Conservation (phyloP, 495 filamentous ascomycete genomes). For the Neurospora sp. region DNA sequence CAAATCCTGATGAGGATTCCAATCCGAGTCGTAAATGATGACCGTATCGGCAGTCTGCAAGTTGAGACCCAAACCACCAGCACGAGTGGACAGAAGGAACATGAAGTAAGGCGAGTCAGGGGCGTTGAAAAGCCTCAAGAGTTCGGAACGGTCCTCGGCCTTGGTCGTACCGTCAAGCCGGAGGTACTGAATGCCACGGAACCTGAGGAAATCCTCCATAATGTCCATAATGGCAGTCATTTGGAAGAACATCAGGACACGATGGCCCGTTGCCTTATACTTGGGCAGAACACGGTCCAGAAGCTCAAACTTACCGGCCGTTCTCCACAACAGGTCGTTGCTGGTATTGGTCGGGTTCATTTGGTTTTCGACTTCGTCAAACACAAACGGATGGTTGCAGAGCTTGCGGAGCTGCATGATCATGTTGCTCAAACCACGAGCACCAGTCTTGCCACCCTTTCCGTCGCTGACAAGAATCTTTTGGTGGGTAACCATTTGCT, state of each 20-base stretch:
- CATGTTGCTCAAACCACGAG: constrained; percentile 97
- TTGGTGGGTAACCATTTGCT: constrained; percentile 91
- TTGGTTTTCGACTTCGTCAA: constrained; percentile 93
- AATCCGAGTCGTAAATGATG: constrained; percentile 98
- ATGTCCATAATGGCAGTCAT: constrained; percentile 99
- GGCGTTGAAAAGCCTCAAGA: constrained; percentile 81
- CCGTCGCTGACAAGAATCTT: constrained; percentile 88
- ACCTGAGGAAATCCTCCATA: constrained; percentile 95
- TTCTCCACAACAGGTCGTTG: constrained; percentile 93
- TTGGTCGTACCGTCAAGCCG: constrained; percentile 95
- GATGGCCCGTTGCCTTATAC: constrained; percentile 78
- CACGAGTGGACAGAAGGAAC: constrained; percentile 96
- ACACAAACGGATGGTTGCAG: constrained; percentile 98
- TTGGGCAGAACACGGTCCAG: constrained; percentile 89
- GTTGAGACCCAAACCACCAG: constrained; percentile 94
- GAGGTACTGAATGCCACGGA: constrained; percentile 70
- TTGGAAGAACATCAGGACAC: constrained; percentile 98
- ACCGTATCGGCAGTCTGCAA: constrained; percentile 96
- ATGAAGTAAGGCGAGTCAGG: constrained; percentile 89
- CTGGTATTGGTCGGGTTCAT: constrained; percentile 83
- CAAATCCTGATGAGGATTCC: constrained; percentile 99
- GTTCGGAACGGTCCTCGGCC: constrained; percentile 88
- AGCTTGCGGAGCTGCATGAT: constrained; percentile 98
- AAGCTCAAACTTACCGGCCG: constrained; percentile 93
- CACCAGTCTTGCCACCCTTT: constrained; percentile 89